Evolutionary conservation across 2,329 filamentous ascomycete genomes (phyloP).

Genomic region (Escovopsis sp.): DNA sequence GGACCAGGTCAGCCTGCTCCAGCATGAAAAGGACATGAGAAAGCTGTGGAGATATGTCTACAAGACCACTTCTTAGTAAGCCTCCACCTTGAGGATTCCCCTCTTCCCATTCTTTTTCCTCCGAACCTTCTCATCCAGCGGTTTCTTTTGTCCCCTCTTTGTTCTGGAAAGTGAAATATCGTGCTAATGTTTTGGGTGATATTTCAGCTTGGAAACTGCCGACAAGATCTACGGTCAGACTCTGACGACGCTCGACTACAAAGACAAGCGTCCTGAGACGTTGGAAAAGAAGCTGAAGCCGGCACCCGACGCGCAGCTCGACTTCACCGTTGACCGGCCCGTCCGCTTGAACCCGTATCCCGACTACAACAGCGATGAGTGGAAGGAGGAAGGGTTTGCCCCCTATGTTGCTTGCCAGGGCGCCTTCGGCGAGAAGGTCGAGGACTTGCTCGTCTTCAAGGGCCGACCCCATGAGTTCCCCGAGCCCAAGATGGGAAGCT

Average conservation of each 20-base stretch:
- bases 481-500: slow-evolving; percentile 46
- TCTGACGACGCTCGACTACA: slow-evolving; percentile 29
- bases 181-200: not conserved
- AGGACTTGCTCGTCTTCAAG: slow-evolving; percentile 51
- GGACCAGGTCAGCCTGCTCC: slow-evolving; percentile 18
- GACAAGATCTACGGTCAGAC: slow-evolving; percentile 44
- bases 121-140: no score
- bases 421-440: slow-evolving; percentile 41
- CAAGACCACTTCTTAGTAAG: slow-evolving; percentile 26
- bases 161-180: no score
- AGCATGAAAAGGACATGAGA: slow-evolving; percentile 29
- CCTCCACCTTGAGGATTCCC: slow-evolving; percentile 2
- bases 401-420: slow-evolving; percentile 50
- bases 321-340: slow-evolving; percentile 32
- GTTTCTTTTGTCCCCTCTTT: no score
- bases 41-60: slow-evolving; percentile 27
- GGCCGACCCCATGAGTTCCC: slow-evolving; percentile 45
- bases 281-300: slow-evolving; percentile 16
- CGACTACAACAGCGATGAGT: slow-evolving; percentile 48
- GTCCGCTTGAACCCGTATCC: slow-evolving; percentile 58
- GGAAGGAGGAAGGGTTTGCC: slow-evolving; percentile 42
- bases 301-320: slow-evolving; percentile 19
- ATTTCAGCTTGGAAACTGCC: slow-evolving; percentile 26
- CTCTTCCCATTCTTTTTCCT: not conserved
- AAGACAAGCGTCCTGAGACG: slow-evolving; percentile 22